Evolutionary conservation across 1,284 basidiomycete genomes (phyloP), one percentile per base, ranked within the genome.

Genomic region (Ustilago crameri): DNA sequence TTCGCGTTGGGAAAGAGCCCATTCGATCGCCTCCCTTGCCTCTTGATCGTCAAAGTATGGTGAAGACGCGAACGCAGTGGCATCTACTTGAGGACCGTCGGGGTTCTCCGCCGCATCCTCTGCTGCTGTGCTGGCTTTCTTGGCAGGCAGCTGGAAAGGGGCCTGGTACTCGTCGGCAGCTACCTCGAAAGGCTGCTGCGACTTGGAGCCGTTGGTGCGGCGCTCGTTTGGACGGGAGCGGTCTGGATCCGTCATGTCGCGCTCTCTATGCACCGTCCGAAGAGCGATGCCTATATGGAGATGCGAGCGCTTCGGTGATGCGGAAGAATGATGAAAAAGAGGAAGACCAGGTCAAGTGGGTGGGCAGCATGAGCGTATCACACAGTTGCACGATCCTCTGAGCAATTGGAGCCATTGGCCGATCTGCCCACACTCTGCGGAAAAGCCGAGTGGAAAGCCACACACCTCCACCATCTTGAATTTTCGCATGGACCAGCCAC

Each of bases 21-120:
- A 82, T 23, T 67, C 74, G 27, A 78, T 41, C 7, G 81, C 80
- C 44, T 81, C 81, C 10, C 56, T 51, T 20, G 71, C 48, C 50
- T 82, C 81, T 18, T 67, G 57, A n/a, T 81, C 79, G 63, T 75
- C 78, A 50, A 82, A 82, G 57, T 79, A 82, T 8, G 78, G 78
- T 14, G 80, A 78, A 0, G 76, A 69, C 14, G 70, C 59, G 10
- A 70, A 54, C 7, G 69, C 64, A 5, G 66, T 38, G 3, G 37
- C 32, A 35, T 55, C 49, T 10, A 56, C 35, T 41, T 51, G 42
- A n/a, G 26, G 43, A 20, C 10, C 42, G 18, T 34, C 22, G 3
- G 45, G 17, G 2, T 43, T 30, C 12, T 34, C 14, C 18, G n/a
- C 17, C 7, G 58, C 26, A 22, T 60, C 22, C 1, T 40, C 18